Evolutionary conservation across 768 basidiomycete genomes (phyloP), one percentile per base, ranked within the genome.

Genomic region (Collybia nuda): DNA sequence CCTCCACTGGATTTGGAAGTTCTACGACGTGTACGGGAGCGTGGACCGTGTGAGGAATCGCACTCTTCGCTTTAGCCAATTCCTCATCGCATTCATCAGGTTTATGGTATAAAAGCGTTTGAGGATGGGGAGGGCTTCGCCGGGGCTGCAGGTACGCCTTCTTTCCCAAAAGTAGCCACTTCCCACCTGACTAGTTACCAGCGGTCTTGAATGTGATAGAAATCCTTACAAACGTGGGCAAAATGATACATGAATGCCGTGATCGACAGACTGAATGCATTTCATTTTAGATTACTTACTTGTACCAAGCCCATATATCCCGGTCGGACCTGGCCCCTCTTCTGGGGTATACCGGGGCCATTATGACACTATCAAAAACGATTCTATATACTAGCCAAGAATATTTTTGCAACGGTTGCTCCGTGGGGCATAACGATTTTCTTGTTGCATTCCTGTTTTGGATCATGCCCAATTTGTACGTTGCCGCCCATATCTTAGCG

Each of bases 1-100:
- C 69, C 73, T 91, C 35, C 81, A 88, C 55, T 92, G 90, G 90
- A 80, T 92, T 47, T 93, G 90, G 90, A 74, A 77, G 47, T 82
- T 82, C 2, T 92, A 92, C 62, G 80, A 76, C 52, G 52, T 81
- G 47, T 89, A 88, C 65, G 85, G 83, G 55, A 70, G 80, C 11
- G 64, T 90, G 21, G 65, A 70, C 59, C 60, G 65, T 52, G 56
- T 63, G 51, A 48, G 68, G 62, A 22, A 48, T 44, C 23, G 3
- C 50, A 38, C 19, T 37, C 44, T 43, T 50, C 54, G 28, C 55
- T 40, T 29, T 38, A 36, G 21, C 43, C 44, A 14, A 24, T 26
- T 53, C 23, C 28, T 47, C 24, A 51, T 51, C 12, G 50, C 23
- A 7, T 52, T 24, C 40, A 39, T 44, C 46, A 88, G 82, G 77